phyloP scores from a whole-genome alignment of 2,329 filamentous ascomycete species.

The Penicillium sp. region DNA sequence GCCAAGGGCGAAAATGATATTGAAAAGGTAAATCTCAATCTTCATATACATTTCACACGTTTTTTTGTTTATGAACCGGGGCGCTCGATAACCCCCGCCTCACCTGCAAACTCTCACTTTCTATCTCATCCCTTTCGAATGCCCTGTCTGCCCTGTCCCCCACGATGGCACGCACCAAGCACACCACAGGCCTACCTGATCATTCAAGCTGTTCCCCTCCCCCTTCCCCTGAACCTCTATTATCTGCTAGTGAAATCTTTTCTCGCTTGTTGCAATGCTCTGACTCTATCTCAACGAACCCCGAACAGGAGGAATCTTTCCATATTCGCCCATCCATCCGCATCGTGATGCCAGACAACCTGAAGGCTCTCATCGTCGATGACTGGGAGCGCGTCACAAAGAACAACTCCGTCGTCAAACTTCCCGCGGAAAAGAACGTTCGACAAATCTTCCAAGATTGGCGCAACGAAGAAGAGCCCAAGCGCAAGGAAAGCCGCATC shows the following conservation, averaged over 20 bases:
- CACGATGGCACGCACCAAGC: not conserved
- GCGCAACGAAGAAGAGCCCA: conserved; percentile 68
- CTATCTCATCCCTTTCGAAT: not conserved
- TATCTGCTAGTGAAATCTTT: not conserved
- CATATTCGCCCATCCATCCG: conserved; percentile 82
- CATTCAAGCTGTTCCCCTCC: not conserved
- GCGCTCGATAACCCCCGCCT: not conserved
- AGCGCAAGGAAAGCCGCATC: conserved; percentile 60
- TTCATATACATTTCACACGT: not conserved
- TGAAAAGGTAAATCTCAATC: conserved; percentile 46
- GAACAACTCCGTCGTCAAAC: conserved; percentile 83
- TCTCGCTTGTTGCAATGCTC: not conserved
- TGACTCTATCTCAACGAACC: not conserved
- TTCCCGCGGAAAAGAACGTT: conserved; percentile 78
- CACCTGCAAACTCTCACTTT: not conserved
- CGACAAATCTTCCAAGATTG: conserved; percentile 82
- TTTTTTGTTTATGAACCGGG: not conserved
- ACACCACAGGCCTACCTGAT: not conserved
- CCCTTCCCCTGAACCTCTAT: not conserved
- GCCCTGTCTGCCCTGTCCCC: not conserved
- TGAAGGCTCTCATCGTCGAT: conserved; percentile 92
- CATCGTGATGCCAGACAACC: conserved; percentile 80
- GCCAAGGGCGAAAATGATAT: conserved; percentile 50
- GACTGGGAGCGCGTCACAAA: conserved; percentile 99
- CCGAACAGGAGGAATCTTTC: conserved; percentile 80